Conservation (phyloP, 495 filamentous ascomycete genomes). For the Penicillium turbatum region DNA sequence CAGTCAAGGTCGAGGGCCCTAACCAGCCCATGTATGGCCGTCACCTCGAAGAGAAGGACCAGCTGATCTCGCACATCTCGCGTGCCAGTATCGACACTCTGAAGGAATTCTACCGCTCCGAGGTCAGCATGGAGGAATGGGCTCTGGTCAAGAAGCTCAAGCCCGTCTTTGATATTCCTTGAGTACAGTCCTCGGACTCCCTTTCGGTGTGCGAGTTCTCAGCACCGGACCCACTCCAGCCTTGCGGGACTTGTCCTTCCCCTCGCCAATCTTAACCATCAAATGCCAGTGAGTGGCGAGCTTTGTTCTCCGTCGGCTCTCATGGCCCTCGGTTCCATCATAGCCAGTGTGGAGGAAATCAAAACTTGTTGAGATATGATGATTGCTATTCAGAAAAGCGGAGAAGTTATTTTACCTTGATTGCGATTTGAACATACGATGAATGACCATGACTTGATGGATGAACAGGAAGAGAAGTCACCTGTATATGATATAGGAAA, state of each 20-base stretch:
- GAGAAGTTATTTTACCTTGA: conserved; percentile 27
- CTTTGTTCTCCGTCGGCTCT: conserved; percentile 7
- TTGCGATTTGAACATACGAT: conserved; percentile 30
- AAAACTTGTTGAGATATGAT: conserved; percentile 11
- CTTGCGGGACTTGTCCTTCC: conserved; percentile 2
- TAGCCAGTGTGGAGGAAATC: conserved; percentile 5
- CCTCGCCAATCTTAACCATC: not conserved
- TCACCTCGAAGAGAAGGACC: conserved; percentile 91
- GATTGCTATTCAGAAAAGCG: conserved; percentile 16
- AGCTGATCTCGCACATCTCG: conserved; percentile 80
- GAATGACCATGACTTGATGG: conserved; percentile 32
- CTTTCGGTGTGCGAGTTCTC: not conserved
- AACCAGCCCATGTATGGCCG: conserved; percentile 95
- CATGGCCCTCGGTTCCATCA: conserved; percentile 1
- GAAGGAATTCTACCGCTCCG: conserved; percentile 90
- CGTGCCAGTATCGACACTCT: conserved; percentile 86
- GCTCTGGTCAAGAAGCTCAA: conserved; percentile 87
- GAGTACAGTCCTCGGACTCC: conserved; percentile 14
- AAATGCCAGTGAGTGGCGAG: conserved; percentile 3
- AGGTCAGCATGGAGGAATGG: conserved; percentile 95
- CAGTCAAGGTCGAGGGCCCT: conserved; percentile 93
- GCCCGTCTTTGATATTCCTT: conserved; percentile 86
- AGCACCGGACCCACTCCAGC: not conserved
- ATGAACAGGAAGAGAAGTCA: conserved; percentile 20
- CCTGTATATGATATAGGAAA: conserved; percentile 34